Conservation (phyloP, 2,329 filamentous ascomycete genomes). For the Aureobasidium namibiae region DNA sequence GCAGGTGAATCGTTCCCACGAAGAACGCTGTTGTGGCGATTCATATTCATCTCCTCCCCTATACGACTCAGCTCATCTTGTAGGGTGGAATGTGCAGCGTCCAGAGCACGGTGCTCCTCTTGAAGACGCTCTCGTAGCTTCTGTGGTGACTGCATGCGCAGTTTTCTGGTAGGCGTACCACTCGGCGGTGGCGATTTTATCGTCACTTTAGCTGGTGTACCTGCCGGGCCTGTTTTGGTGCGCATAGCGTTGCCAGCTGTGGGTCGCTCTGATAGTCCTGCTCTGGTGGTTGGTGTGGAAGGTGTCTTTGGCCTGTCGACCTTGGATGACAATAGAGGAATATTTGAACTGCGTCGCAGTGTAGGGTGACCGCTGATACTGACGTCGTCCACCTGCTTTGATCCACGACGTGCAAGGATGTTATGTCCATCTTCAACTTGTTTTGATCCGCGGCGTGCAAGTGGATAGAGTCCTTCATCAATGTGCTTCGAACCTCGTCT, state of each 20-base stretch:
- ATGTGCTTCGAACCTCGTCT: slow-evolving; percentile 3
- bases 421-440: slow-evolving; percentile 12
- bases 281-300: slow-evolving; percentile 33
- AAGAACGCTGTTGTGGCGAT: neutral
- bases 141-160: slow-evolving; percentile 56
- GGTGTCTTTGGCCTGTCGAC: slow-evolving; percentile 18
- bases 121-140: slow-evolving; percentile 75
- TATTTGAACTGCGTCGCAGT: slow-evolving; percentile 6
- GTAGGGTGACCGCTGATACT: slow-evolving; percentile 21
- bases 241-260: slow-evolving; percentile 48
- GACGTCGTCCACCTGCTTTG: slow-evolving; percentile 20
- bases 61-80: slow-evolving; percentile 73
- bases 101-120: slow-evolving; percentile 67
- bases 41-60: slow-evolving; percentile 62
- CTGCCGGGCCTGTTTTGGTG: slow-evolving; percentile 46
- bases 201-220: slow-evolving; percentile 7
- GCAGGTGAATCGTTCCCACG: slow-evolving; percentile 15
- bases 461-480: slow-evolving; percentile 1
- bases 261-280: slow-evolving; percentile 45
- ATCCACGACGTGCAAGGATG: neutral
- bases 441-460: slow-evolving; percentile 4
- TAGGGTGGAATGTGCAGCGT: slow-evolving; percentile 60
- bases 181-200: slow-evolving; percentile 8
- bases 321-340: slow-evolving; percentile 18
- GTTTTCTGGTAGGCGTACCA: slow-evolving; percentile 45